Conservation (phyloP, 805 yeast genomes). For the Metschnikowia continentalis region DNA sequence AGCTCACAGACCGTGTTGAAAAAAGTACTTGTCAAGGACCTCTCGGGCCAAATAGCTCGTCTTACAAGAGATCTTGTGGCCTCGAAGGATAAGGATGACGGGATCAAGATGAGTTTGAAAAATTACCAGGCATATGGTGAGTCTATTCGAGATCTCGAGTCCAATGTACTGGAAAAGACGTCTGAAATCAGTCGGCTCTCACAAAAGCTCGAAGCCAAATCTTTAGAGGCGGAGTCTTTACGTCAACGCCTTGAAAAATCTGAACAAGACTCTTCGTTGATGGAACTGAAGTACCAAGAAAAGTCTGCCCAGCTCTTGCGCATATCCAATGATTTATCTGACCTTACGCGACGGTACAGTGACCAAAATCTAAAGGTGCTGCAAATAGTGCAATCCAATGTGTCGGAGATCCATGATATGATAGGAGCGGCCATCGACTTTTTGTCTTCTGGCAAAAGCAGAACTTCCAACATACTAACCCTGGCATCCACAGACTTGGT, state of each 20-base stretch:
- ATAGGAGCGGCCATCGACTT: neutral
- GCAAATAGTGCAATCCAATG: constrained; percentile 1
- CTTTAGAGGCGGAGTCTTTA: neutral
- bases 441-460: neutral
- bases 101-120: constrained; percentile 57
- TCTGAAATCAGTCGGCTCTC: constrained; percentile 6
- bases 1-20: constrained; percentile 43
- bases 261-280: neutral
- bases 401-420: neutral
- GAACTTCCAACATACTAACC: neutral
- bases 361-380: constrained; percentile 1
- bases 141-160: constrained; percentile 9
- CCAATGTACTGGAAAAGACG: constrained; percentile 10
- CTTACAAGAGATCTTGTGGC: constrained; percentile 59
- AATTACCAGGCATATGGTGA: constrained; percentile 38
- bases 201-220: neutral
- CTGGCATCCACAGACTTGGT: neutral
- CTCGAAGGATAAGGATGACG: constrained; percentile 54
- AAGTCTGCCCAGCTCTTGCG: neutral
- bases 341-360: neutral
- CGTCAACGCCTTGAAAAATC: neutral
- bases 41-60: constrained; percentile 50
- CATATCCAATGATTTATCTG: neutral
- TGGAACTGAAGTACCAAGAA: neutral
- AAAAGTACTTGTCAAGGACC: constrained; percentile 50